Percentiles rank a stretch among this genome's conserved stretches.
These are phyloP conservation scores for Vigna hirtella DNA, from an alignment of 306 rosid species.

Conservation along the genomic window DNA sequence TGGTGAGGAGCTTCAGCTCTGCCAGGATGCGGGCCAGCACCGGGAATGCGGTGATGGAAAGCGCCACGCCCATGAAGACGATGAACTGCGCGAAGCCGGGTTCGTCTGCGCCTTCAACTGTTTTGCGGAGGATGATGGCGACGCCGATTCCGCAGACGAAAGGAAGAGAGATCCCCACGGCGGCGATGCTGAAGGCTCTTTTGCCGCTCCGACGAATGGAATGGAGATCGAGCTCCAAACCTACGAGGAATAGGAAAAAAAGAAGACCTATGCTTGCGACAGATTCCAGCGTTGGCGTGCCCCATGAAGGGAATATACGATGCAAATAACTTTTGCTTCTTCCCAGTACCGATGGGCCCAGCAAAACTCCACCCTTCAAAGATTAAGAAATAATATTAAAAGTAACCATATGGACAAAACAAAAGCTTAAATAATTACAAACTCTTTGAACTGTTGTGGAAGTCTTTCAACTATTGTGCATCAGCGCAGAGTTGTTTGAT, in stretches of 20 bases:
- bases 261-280: conserved; percentile 83
- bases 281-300: conserved; percentile 72
- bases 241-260: conserved; percentile 79
- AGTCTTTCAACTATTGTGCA: too few species aligned
- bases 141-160: conserved; percentile 75
- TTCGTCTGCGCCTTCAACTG: conserved; percentile 67
- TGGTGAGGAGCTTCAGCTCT: conserved; percentile 81
- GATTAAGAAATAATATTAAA: not conserved
- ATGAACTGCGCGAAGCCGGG: conserved; percentile 66
- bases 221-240: conserved; percentile 70
- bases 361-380: conserved; percentile 78
- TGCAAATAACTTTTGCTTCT: conserved; percentile 60
- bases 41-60: conserved; percentile 92
- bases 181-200: conserved; percentile 67
- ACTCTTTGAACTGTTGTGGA: too few species aligned
- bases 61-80: conserved; percentile 87
- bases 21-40: conserved; percentile 91
- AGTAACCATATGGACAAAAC: not conserved
- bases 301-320: conserved; percentile 70
- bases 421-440: too few species aligned
- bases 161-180: conserved; percentile 74
- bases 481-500: too few species aligned
- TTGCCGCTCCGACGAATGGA: conserved; percentile 73
- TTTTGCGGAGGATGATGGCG: conserved; percentile 66
- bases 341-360: conserved; percentile 85